Base-by-base conservation (phyloP, 352 stramenopile species). In the Pythium plurisporium region DNA sequence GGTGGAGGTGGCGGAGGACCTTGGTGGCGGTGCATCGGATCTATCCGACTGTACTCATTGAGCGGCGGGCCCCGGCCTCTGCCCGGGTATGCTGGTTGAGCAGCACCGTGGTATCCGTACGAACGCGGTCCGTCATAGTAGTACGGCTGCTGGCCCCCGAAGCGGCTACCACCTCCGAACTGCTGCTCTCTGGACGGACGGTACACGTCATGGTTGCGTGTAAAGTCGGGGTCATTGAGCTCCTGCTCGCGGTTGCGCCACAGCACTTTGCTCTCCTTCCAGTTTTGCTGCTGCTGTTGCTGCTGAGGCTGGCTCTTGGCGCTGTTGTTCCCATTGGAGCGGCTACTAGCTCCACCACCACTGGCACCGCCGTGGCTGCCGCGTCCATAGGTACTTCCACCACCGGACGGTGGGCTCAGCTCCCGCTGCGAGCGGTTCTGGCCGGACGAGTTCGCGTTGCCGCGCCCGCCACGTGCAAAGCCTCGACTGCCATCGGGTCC, bases 231-330 rank as follows among this genome's bases (percentile, higher is more conserved):
- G 67, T 98, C 94, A 53, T 96, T 96, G 62, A 95, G 61, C 71
- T 98, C 94, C 65, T 97, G 86, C 59, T 96, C 82, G 27, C 91
- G 87, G 74, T 98, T 98, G 22, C 94, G 85, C 76, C 90, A 98
- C 41, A 96, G 78, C 30, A 96, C 94, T 56, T 97, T 98, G 59
- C 73, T 93, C 58, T 94, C 79, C 55, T 92, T 93, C 86, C 86
- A 95, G 65, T 86, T 85, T 33, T 88, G 72, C 42, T 37, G 67
- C 22, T 42, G 33, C 34, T 42, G 36, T 22, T 51, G n/a, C 29
- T 55, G 23, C 17, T 64, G 23, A 11, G 15, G 55, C 37, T 47
- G 44, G 29, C 36, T 11, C 12, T 25, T 25, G 5, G 7, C 40
- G 19, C 19, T 15, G 40, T 42, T n/a, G 36, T n/a, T n/a, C 22